Base-by-base conservation (phyloP, 139 green algal species). In the Limnomonas spitsbergensis region DNA sequence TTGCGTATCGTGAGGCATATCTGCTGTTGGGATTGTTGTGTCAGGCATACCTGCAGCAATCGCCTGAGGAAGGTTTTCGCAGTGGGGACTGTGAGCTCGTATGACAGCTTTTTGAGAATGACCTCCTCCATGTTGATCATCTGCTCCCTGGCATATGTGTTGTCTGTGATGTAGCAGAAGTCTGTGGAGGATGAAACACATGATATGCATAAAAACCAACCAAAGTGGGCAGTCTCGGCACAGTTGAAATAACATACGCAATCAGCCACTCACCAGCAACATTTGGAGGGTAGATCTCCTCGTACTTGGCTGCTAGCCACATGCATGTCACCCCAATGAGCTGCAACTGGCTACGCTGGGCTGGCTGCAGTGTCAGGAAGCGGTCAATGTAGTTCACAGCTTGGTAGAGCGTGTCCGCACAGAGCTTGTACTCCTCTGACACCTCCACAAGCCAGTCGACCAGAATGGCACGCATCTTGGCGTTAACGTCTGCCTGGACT, bases 381-480 rank as follows among this genome's bases (percentile, higher is more conserved):
- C 94, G 85, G 83, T 99, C 95, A 26, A 98, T 85, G 81, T 94
- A 97, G 72, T 87, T 88, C n/a, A 97, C 87, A 0, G 89, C 86
- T 38, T 98, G 88, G 82, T 94, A 97, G 24, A 99, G 88, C 0
- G 94, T 99, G 80, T 99, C 95, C 2, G 88, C 87, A 37, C 90
- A 88, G 69, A 98, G 90, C 52, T 93, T 92, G 86, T 98, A 98
- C 89, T 99, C 95, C 81, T 95, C 87, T 20, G 88, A 89, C 40
- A 94, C 90, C 88, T 99, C 95, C 27, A 98, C 93, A 38, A 98
- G 87, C 95, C 95, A 99, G 85, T 99, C 95, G 2, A 98, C 90
- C 26, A 99, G 82, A 78, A 99, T 98, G 53, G 81, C 81, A 37
- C 95, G 91, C 95, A 98, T 98, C 40, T 89, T 88, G 4, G 87